Evolutionary conservation across 164 flowering plant species (phyloP), one percentile per base, ranked within the genome.

Genomic region (Chimonanthus praecox): DNA sequence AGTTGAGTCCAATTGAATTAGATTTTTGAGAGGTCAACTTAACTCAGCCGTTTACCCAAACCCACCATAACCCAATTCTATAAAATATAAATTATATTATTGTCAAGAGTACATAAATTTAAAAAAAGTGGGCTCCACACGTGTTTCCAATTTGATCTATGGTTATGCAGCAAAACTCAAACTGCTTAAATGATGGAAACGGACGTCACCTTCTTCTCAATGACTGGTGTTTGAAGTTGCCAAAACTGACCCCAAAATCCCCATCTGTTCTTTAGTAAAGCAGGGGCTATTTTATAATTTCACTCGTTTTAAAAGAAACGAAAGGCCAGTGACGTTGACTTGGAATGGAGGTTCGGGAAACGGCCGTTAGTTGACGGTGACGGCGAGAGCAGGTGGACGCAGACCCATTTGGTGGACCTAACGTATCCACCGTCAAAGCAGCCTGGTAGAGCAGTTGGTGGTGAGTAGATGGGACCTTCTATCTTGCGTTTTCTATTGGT

Each of bases 321-420:
- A n/a, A 48, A 44, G 16, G 68, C 45, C 45, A 48, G 49, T 45
- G 48, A 66, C 68, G 68, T 46, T 66, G 68, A 66, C 68, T 11
- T 45, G 7, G 3, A 0, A 3, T 9, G 43, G 48, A 10, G 67
- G 43, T 10, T 11, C 47, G 10, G 2, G 48, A 65, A 65, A 65
- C 68, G 68, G 49, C 68, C 16, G 45, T n/a, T 7, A 13, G 1
- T 10, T 45, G 47, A 45, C 68, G 49, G 49, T 45, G 45, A 65
- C 68, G 68, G 68, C 68, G 2, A 9, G 45, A 47, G 68, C 68
- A 65, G 68, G 49, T 65, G 15, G 65, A 63, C 16, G 16, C 49
- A 65, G 47, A 7, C 68, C 48, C 49, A 65, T 45, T 49, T 65
- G 48, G 43, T 16, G 48, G 48, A 65, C 68, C 68, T 43, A 65